Evolutionary conservation across 2,329 filamentous ascomycete genomes (phyloP).

Genomic region (Diaporthe batatas): DNA sequence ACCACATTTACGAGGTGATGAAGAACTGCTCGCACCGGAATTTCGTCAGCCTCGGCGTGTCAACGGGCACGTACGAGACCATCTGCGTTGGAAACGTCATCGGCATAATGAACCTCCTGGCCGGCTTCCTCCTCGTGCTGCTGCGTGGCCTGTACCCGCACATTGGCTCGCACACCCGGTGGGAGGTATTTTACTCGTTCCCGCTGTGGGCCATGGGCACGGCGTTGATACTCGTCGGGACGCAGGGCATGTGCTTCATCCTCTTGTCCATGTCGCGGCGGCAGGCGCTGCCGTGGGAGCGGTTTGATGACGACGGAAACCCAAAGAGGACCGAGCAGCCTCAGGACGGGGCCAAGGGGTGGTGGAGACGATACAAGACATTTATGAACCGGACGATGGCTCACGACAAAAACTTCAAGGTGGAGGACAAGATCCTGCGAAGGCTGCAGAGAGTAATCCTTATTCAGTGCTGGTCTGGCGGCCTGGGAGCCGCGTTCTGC

Average conservation of each 20-base stretch:
- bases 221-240: conserved; percentile 58
- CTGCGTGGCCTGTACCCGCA: conserved; percentile 56
- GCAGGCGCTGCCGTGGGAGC: conserved; percentile 62
- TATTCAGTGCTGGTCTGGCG: conserved; percentile 56
- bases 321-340: conserved; percentile 33
- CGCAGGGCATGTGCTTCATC: conserved; percentile 63
- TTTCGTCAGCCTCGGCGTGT: conserved; percentile 67
- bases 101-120: conserved; percentile 56
- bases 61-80: conserved; percentile 64
- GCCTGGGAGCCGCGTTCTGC: conserved; percentile 53
- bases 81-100: conserved; percentile 60
- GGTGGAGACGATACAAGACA: conserved; percentile 17
- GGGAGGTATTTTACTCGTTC: conserved; percentile 58
- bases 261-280: conserved; percentile 60
- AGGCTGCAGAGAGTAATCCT: conserved; percentile 60
- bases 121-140: conserved; percentile 56
- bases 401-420: conserved; percentile 52
- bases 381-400: conserved; percentile 35
- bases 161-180: conserved; percentile 56
- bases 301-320: conserved; percentile 55
- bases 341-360: not conserved
- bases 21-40: conserved; percentile 63
- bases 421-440: conserved; percentile 59
- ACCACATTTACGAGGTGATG: conserved; percentile 61
- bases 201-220: conserved; percentile 61